Conservation (phyloP, 768 basidiomycete species). For the Chalciporus chontae region DNA sequence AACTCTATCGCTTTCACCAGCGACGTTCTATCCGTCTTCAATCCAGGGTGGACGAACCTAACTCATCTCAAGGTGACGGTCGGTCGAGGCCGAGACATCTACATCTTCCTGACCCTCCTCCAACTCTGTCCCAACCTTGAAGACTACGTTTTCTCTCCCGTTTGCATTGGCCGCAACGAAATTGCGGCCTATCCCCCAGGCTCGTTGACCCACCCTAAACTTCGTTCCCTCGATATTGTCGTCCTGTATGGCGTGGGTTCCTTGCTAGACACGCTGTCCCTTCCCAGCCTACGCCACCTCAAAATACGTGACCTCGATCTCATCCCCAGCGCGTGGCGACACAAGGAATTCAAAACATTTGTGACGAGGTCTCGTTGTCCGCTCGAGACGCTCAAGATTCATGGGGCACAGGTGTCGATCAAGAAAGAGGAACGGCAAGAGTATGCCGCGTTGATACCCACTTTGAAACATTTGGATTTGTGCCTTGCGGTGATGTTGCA, state of each 20-base stretch:
- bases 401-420: constrained; percentile 9
- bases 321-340: constrained; percentile 13
- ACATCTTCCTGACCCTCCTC: constrained; percentile 12
- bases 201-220: constrained; percentile 11
- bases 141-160: constrained; percentile 4
- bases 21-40: constrained; percentile 7
- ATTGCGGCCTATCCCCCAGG: not conserved
- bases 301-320: constrained; percentile 14
- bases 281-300: constrained; percentile 12
- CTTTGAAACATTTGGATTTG: constrained; percentile 15
- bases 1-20: not conserved
- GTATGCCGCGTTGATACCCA: constrained; percentile 17
- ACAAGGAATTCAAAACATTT: constrained; percentile 14
- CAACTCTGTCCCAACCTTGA: constrained; percentile 19
- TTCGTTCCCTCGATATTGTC: constrained; percentile 11
- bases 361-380: constrained; percentile 20
- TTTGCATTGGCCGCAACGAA: constrained; percentile 2
- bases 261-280: constrained; percentile 12
- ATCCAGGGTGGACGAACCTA: constrained; percentile 16
- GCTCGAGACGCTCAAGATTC: constrained; percentile 14
- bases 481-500: constrained; percentile 9
- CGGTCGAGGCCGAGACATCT: not conserved
- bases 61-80: constrained; percentile 10
- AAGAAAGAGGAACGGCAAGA: constrained; percentile 13
- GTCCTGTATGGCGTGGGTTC: constrained; percentile 1